phyloP scores from a whole-genome alignment of 331 rosid genomes.

The Pyracantha coccinea region DNA sequence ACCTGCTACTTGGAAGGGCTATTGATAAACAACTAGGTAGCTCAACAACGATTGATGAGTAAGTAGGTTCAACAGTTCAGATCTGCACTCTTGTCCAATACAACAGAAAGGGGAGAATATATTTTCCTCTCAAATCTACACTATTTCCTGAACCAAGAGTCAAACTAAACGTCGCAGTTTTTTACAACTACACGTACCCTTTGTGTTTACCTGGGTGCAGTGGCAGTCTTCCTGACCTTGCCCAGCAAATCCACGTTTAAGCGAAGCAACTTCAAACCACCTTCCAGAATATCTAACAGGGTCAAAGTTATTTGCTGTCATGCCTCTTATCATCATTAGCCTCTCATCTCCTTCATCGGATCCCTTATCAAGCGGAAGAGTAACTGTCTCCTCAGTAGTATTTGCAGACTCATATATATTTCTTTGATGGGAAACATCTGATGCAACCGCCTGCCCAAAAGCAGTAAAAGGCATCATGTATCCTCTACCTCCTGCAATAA shows the following conservation, averaged over 20 bases:
- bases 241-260: slow-evolving; percentile 91
- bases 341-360: slow-evolving; percentile 35
- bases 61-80: neutral
- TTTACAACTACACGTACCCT: neutral
- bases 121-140: neutral
- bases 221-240: slow-evolving; percentile 96
- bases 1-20: neutral
- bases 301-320: slow-evolving; percentile 79
- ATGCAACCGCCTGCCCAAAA: slow-evolving; percentile 56
- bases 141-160: neutral
- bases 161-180: neutral
- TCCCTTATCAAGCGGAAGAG: slow-evolving; percentile 42
- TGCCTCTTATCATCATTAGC: slow-evolving; percentile 93
- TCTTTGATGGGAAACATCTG: slow-evolving; percentile 36
- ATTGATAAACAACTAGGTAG: neutral
- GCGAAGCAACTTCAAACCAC: slow-evolving; percentile 99
- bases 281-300: slow-evolving; percentile 84
- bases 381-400: slow-evolving; percentile 30
- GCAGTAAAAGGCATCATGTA: slow-evolving; percentile 4
- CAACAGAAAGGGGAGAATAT: neutral
- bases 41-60: neutral
- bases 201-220: slow-evolving; percentile 79
- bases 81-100: neutral
- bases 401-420: slow-evolving; percentile 51
- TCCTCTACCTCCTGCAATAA: slow-evolving; percentile 7